Percentiles rank a stretch among this genome's conserved stretches.
phyloP scores from a whole-genome alignment of 2,329 filamentous ascomycete genomes.

The Macrophomina phaseolina region DNA sequence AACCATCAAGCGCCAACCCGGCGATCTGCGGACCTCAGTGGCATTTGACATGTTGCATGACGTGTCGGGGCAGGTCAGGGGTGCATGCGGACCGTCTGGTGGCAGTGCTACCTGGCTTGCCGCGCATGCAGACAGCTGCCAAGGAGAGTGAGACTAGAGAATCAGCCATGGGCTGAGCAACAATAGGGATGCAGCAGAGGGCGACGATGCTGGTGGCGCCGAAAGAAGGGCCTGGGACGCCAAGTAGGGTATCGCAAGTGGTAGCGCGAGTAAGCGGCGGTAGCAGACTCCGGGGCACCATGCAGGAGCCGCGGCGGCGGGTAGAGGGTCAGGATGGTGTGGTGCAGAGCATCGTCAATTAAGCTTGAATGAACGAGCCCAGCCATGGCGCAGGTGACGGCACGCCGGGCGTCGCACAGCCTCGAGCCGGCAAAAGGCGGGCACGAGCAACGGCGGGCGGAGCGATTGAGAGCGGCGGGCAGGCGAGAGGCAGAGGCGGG shows the following conservation, averaged over 20 bases:
- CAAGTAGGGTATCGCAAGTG: background rate
- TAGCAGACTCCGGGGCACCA: background rate
- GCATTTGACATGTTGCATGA: too few species aligned
- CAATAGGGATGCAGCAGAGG: too few species aligned
- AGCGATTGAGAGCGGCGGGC: background rate
- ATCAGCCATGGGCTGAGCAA: too few species aligned
- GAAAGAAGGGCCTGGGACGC: background rate
- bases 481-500: background rate
- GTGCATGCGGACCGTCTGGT: constrained; percentile 1
- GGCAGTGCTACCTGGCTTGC: constrained; percentile 4
- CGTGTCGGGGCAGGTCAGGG: too few species aligned
- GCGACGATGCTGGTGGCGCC: background rate
- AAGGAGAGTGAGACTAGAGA: background rate
- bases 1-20: background rate
- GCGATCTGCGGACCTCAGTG: constrained; percentile 11
- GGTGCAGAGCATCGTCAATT: background rate
- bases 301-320: constrained; percentile 2
- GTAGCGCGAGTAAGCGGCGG: background rate
- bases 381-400: background rate
- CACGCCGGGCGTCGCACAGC: background rate
- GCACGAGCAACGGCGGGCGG: background rate
- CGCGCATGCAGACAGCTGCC: background rate
- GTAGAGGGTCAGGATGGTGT: background rate
- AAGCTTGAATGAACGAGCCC: background rate
- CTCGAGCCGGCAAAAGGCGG: background rate